phyloP scores from a whole-genome alignment of 1,139 yeast genomes.

The Meyerozyma carpophila region DNA sequence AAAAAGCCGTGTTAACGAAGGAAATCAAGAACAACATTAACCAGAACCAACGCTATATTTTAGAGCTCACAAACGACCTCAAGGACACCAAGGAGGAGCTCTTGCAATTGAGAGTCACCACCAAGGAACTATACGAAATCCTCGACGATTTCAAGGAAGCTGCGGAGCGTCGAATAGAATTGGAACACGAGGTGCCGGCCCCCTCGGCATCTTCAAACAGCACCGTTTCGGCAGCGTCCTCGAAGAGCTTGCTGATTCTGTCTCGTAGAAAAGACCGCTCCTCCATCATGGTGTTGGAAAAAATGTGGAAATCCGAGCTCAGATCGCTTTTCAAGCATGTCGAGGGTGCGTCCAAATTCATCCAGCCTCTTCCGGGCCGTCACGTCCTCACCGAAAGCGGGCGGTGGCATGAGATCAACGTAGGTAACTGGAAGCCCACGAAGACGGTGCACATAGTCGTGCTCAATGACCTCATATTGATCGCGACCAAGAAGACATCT shows the following conservation, averaged over 20 bases:
- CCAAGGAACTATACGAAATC: slow-evolving; percentile 58
- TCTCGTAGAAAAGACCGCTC: slow-evolving; percentile 47
- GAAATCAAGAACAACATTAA: slow-evolving; percentile 65
- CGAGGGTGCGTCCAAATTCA: slow-evolving; percentile 82
- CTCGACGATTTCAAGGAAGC: slow-evolving; percentile 63
- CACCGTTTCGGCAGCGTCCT: neutral
- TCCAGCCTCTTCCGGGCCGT: slow-evolving; percentile 75
- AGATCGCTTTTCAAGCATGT: slow-evolving; percentile 72
- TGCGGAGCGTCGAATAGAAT: slow-evolving; percentile 55
- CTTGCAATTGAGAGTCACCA: slow-evolving; percentile 52
- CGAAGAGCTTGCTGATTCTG: neutral
- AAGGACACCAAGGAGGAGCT: slow-evolving; percentile 60
- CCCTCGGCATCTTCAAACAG: neutral
- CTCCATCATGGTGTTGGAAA: slow-evolving; percentile 67
- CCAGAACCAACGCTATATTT: slow-evolving; percentile 67
- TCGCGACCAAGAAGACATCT: slow-evolving; percentile 59
- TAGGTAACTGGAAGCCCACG: slow-evolving; percentile 80
- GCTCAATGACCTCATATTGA: slow-evolving; percentile 68
- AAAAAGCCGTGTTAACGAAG: slow-evolving; percentile 50
- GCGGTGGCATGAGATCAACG: slow-evolving; percentile 83
- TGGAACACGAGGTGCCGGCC: slow-evolving; percentile 22
- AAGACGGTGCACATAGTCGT: slow-evolving; percentile 74
- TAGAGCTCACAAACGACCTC: slow-evolving; percentile 63
- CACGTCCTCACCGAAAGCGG: slow-evolving; percentile 78
- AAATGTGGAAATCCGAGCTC: slow-evolving; percentile 76